Evolutionary conservation across 163 green algal species (phyloP).

Genomic region (Scenedesmus sp.): DNA sequence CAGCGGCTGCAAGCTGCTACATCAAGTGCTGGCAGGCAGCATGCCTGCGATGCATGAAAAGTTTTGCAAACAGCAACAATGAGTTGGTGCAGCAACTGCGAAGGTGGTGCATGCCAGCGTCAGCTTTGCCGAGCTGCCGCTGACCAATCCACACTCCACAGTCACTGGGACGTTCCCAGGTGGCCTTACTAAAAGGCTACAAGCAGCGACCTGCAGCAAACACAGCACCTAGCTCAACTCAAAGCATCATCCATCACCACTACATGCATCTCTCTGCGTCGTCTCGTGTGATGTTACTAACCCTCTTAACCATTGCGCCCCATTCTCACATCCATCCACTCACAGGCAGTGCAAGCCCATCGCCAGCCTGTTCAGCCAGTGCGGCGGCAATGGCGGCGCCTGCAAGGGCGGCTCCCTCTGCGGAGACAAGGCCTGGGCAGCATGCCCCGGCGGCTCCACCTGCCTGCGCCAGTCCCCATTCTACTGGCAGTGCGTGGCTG

Average conservation of each 20-base stretch:
- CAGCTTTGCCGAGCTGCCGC: too few species aligned
- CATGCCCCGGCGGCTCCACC: constrained; percentile 7
- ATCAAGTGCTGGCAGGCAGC: background rate
- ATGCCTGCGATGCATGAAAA: too few species aligned
- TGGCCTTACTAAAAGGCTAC: too few species aligned
- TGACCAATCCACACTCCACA: too few species aligned
- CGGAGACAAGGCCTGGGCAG: constrained; percentile 15
- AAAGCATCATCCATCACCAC: background rate
- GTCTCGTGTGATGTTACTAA: background rate
- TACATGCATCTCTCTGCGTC: background rate
- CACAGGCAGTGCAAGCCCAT: constrained; percentile 24
- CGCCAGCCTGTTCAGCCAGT: constrained; percentile 8
- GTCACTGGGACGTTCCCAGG: too few species aligned
- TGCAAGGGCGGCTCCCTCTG: background rate
- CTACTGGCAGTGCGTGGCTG: constrained; percentile 33
- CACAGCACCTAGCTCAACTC: too few species aligned
- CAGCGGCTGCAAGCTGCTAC: background rate
- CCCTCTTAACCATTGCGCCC: background rate
- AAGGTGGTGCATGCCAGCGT: too few species aligned
- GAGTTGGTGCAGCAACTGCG: too few species aligned
- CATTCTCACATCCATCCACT: too few species aligned
- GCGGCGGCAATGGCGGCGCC: constrained; percentile 3
- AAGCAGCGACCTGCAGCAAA: too few species aligned
- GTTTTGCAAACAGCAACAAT: too few species aligned
- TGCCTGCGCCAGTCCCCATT: constrained; percentile 24